Base-by-base conservation (phyloP, 2,329 filamentous ascomycete genomes). In the Colletotrichum camelliae region DNA sequence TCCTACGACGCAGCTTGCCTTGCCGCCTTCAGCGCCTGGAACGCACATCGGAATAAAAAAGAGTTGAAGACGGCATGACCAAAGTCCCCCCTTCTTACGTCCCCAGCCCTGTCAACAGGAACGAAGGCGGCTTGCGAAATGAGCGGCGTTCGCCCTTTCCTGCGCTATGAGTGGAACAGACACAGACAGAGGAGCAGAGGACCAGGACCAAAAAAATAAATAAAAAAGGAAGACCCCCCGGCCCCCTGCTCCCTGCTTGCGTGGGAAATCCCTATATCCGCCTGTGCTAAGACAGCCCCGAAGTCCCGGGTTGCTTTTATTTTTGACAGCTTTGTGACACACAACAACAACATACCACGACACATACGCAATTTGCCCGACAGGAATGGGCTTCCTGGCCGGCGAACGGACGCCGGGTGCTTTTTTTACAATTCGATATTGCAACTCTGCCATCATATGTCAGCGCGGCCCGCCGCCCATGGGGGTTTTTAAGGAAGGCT, bases 31-130 rank as follows among this genome's bases (percentile, higher is more conserved):
- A 48, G 67, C 52, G 55, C 55, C 67, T 21, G 13, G 21, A 24
- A 12, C 27, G 16, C 16, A 18, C 21, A 24, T 15, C n/a, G 35
- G 18, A 18, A 43, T 33, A 43, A 24, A 24, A 35, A 9, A 69
- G 27, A 70, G 37, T 58, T 37, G 35, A 35, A 35, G 33, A 31
- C 24, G 31, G 29, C n/a, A 33, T 29, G 21, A 61, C 67, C 57
- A 61, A 61, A 70, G 67, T 18, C 62, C 69, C 31, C 39, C 52
- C 62, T 48, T n/a, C 43, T 48, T 21, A 37, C 35, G 21, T 64
- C 10, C n/a, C 24, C 52, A 75, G 62, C 73, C 62, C 69, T 75
- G 73, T 71, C 48, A 39, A 43, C 31, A 75, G 72, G 52, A 71
- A 71, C 35, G 60, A 48, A 65, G 58, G 43, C 58, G 43, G 58